Conservation (phyloP, 1,284 basidiomycete genomes). For the Vanrija sp. region DNA sequence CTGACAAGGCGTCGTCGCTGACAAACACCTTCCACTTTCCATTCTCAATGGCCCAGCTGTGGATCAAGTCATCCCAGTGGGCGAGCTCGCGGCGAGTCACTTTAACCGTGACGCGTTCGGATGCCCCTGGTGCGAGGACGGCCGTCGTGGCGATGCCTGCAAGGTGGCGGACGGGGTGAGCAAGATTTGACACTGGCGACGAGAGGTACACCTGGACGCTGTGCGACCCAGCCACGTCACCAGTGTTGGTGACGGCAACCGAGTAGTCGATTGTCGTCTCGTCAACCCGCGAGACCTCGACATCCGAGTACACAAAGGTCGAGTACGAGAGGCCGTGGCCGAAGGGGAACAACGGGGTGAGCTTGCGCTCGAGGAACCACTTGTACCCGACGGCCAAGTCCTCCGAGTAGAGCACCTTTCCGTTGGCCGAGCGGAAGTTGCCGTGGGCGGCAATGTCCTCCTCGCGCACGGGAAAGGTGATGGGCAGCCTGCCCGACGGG, state of each 20-base stretch:
- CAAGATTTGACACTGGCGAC: conserved; percentile 27
- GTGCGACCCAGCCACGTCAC: conserved; percentile 37
- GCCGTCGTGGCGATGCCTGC: background rate
- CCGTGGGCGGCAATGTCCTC: conserved; percentile 68
- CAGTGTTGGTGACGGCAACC: conserved; percentile 46
- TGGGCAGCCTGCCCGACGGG: conserved; percentile 69
- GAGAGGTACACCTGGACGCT: conserved; percentile 43
- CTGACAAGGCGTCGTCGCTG: background rate
- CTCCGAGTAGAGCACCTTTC: conserved; percentile 59
- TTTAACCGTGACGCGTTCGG: background rate
- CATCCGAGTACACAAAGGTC: conserved; percentile 57
- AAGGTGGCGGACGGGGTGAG: conserved; percentile 1
- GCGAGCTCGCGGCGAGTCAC: conserved; percentile 3
- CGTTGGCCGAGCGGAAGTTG: conserved; percentile 60
- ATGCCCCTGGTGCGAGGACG: background rate
- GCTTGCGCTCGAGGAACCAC: conserved; percentile 63
- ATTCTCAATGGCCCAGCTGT: conserved; percentile 1
- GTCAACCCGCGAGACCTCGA: no score
- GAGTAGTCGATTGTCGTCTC: no score
- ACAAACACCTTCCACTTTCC: conserved; percentile 3
- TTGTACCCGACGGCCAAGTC: conserved; percentile 62
- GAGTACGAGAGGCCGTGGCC: conserved; percentile 82
- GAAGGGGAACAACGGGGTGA: conserved; percentile 68
- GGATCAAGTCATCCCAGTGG: conserved; percentile 4
- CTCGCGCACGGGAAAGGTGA: conserved; percentile 68